Evolutionary conservation across 2,329 filamentous ascomycete genomes (phyloP), one percentile per base, ranked within the genome.

Genomic region (Xylaria multiplex): DNA sequence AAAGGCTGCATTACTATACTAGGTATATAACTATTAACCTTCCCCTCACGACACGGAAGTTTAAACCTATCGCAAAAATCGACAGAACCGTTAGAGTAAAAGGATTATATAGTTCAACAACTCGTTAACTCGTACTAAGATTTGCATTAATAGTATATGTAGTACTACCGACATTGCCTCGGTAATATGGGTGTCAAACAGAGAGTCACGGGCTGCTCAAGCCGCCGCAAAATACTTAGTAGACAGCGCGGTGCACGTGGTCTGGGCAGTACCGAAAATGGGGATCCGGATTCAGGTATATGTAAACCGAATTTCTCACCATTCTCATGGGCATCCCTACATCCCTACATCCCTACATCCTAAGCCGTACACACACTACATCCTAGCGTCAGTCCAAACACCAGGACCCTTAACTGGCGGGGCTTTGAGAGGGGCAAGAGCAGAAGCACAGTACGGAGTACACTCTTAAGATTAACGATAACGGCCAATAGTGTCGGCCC

Each of bases 351-450:
- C 37, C 37, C 35, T 35, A 55, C 37, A 43, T 30, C 13, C 35
- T 54, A 27, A 54, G 35, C 40, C 30, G 50, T 40, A 16, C n/a
- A 53, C 14, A 24, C n/a, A 53, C 14, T 27, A 24, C 19, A 19
- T 19, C 19, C 19, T 57, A 11, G 32, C 9, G 32, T 35, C 5
- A n/a, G 13, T 9, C n/a, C 13, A 24, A 54, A 32, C 35, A 43
- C 13, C 30, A 57, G 53, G 56, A 53, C 60, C 64, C 60, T 57
- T 45, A 56, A 52, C 30, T n/a, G 56, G 60, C 59, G 60, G 64
- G 64, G 60, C 45, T 14, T 61, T 19, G 4, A 35, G 16, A 42
- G 63, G 48, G 48, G 59, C n/a, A 57, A 35, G 16, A 16, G 24
- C 9, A 43, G 6, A 42, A 11, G 37, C 7, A 32, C 30, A 13